Evolutionary conservation across 768 basidiomycete species (phyloP).

Genomic region (Termitomyces sp.): DNA sequence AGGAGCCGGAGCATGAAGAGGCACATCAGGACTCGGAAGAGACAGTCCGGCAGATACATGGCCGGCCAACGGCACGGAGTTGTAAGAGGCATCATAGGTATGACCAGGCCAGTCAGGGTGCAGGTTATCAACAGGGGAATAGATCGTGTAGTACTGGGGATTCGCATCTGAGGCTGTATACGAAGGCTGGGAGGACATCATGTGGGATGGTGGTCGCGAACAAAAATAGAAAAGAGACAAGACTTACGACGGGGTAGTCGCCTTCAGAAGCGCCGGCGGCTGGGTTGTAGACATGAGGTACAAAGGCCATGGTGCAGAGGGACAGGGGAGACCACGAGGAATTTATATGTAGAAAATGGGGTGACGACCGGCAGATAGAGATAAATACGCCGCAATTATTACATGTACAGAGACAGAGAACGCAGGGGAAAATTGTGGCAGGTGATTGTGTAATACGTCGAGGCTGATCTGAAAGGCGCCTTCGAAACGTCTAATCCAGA

Average conservation of each 20-base stretch:
- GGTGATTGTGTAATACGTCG: conserved; percentile 12
- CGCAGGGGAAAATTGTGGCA: conserved; percentile 11
- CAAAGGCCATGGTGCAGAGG: background rate
- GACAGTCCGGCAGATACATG: background rate
- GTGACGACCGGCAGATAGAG: background rate
- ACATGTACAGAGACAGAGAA: conserved; percentile 16
- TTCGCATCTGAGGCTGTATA: background rate
- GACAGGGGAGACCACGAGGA: background rate
- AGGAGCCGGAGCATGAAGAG: conserved; percentile 25
- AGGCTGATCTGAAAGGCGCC: conserved; percentile 1
- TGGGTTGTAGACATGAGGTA: background rate
- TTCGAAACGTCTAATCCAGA: conserved; percentile 14
- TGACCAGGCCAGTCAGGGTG: background rate
- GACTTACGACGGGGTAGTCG: background rate
- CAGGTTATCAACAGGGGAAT: background rate
- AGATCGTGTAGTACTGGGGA: background rate
- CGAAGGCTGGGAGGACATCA: background rate
- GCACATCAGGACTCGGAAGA: conserved; percentile 13
- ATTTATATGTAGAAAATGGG: conserved; percentile 2
- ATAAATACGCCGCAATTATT: conserved; percentile 10
- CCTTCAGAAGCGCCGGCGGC: background rate
- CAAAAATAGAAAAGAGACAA: background rate
- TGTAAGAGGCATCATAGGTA: background rate
- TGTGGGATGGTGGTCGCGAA: background rate
- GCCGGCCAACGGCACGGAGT: background rate